A percentile compares a stretch with the other conserved stretches of the same genome.
phyloP scores from a whole-genome alignment of 257 asterid genomes.

The Solanum ossicruentum region DNA sequence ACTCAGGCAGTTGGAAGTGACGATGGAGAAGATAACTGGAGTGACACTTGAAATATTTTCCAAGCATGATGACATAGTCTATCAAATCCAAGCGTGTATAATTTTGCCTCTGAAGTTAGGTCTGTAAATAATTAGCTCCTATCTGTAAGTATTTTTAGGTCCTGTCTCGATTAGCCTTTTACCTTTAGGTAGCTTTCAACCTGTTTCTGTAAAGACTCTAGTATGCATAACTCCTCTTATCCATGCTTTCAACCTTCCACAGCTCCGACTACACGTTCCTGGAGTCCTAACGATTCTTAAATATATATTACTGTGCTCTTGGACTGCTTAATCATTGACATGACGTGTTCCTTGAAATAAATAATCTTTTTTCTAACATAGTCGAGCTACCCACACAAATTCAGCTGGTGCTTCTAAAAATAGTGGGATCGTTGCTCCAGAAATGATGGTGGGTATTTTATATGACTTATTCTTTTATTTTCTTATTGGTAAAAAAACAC shows the following conservation, averaged over 20 bases:
- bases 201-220: neutral
- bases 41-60: slow-evolving; percentile 19
- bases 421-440: too few species aligned
- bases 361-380: too few species aligned
- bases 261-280: neutral
- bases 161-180: neutral
- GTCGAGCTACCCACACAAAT: too few species aligned
- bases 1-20: slow-evolving; percentile 91
- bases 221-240: neutral
- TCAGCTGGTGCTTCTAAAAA: too few species aligned
- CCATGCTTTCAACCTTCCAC: neutral
- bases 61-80: neutral
- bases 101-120: neutral
- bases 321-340: too few species aligned
- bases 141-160: slow-evolving; percentile 1
- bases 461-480: too few species aligned
- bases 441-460: too few species aligned
- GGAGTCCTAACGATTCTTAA: neutral
- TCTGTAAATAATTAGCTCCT: slow-evolving; percentile 8
- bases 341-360: too few species aligned
- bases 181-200: neutral
- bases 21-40: slow-evolving; percentile 40
- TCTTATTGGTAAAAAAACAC: too few species aligned
- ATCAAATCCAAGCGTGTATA: neutral
- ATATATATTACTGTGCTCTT: too few species aligned